Base-by-base conservation (phyloP, 2,329 filamentous ascomycete species). In the Phyllosticta capitalensis region DNA sequence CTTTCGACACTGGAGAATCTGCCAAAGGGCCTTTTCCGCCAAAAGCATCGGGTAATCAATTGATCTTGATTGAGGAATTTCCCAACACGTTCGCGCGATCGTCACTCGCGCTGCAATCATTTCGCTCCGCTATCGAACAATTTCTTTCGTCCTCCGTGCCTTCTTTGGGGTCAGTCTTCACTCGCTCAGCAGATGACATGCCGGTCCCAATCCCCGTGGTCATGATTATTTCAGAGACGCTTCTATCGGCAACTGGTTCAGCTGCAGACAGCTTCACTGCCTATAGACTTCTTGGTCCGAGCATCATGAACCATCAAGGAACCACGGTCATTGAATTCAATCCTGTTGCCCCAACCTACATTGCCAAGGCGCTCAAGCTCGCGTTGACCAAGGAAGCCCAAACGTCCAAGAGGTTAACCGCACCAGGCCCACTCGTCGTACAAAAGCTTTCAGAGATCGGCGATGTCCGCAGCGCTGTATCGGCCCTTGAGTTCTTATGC, bases 231-330 rank as follows among this genome's bases (percentile, higher is more conserved):
- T 96, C 94, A 0, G 94, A 99, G 72, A 95, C 90, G 0, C 78
- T 95, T 14, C 76, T 96, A 17, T 92, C 89, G 0, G 94, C 91
- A 1, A 91, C 86, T 7, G 92, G 89, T 2, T 87, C 91, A 1
- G 85, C 88, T 9, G 85, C 90, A 12, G 92, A 97, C 68, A 96
- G 89, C 72, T 91, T 97, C 67, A 99, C 94, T 0, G 90, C 90
- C 0, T 90, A 97, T 75, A 85, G 92, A 22, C 76, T 99, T 19
- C 82, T 99, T 2, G 94, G 95, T 0, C 87, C 91, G 0, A 89
- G 94, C 64, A 88, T 99, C 51, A 79, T 90, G 14, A 85, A 87
- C 50, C 91, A 97, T 72, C 86, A 89, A 0, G 86, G 86, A 14
- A 85, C 90, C 1, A 84, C 83, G 9, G 79, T 89, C 5, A 90